These are phyloP conservation scores for Oenanthe javanica DNA, from an alignment of 140 eudicot species.

Conservation along the genomic window DNA sequence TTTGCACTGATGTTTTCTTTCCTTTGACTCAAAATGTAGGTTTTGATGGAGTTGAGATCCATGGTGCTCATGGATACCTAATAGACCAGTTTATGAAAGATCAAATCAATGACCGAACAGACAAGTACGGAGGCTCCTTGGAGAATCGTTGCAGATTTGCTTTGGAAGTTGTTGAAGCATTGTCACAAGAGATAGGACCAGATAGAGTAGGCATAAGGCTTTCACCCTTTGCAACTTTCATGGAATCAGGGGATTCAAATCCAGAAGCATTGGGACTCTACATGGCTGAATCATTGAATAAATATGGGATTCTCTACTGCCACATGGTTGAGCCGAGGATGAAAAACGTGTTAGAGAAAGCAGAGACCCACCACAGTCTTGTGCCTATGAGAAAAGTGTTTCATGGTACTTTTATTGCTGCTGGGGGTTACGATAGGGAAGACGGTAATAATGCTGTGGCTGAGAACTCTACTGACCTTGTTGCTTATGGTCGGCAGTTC, in stretches of 20 bases:
- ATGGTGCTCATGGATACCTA: background rate
- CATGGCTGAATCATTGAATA: constrained; percentile 21
- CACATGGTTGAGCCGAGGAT: constrained; percentile 4
- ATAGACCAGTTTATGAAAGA: background rate
- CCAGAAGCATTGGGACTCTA: constrained; percentile 1
- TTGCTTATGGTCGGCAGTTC: constrained; percentile 3
- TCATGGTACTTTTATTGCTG: constrained; percentile 1
- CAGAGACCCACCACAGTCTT: background rate
- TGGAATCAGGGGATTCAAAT: background rate
- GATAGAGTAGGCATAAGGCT: background rate
- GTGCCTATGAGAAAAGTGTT: background rate
- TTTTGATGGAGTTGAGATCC: constrained; percentile 9
- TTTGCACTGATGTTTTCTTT: background rate
- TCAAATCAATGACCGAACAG: background rate
- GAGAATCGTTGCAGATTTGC: constrained; percentile 7
- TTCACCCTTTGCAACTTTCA: background rate
- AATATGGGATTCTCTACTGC: background rate
- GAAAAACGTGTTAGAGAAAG: background rate
- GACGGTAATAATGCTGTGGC: constrained; percentile 4
- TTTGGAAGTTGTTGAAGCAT: background rate
- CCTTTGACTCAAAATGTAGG: background rate
- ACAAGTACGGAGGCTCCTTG: constrained; percentile 4
- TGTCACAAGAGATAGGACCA: constrained; percentile 1
- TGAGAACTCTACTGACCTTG: background rate
- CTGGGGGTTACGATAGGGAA: background rate